A percentile compares a stretch with the other conserved stretches of the same genome.
These are phyloP conservation scores for Geotrichum aggregatum DNA, from an alignment of 1,139 yeast genomes.

Conservation along the genomic window DNA sequence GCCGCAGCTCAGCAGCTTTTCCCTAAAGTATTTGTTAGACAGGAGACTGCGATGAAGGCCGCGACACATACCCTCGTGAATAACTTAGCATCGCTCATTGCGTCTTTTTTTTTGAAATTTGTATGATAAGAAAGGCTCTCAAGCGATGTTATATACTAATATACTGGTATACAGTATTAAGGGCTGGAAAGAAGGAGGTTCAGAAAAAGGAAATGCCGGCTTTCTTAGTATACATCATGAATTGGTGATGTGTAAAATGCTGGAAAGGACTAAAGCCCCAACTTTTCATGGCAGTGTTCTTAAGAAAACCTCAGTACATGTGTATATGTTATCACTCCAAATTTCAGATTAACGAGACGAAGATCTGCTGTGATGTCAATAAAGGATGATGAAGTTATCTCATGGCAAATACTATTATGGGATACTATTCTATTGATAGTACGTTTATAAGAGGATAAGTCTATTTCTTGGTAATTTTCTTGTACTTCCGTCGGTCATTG, in stretches of 20 bases:
- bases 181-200: background rate
- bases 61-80: conserved; percentile 31
- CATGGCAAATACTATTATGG: no score
- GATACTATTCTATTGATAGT: no score
- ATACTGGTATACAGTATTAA: no score
- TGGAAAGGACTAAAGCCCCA: background rate
- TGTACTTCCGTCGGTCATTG: conserved; percentile 43
- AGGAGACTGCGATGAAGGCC: background rate
- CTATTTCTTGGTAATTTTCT: conserved; percentile 25
- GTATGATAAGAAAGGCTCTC: no score
- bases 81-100: conserved; percentile 34
- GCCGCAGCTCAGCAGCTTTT: conserved; percentile 52
- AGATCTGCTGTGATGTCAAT: no score
- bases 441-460: background rate
- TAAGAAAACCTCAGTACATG: background rate
- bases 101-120: no score
- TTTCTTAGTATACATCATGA: background rate
- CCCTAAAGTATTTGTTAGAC: conserved; percentile 29
- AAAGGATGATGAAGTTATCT: no score
- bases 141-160: no score
- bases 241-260: background rate
- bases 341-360: no score
- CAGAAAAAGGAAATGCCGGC: background rate
- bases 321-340: no score
- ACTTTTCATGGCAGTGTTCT: background rate